These are phyloP conservation scores for Lichtheimia ramosa DNA, from an alignment of 371 early-diverging fungal genomes.

Conservation along the genomic window DNA sequence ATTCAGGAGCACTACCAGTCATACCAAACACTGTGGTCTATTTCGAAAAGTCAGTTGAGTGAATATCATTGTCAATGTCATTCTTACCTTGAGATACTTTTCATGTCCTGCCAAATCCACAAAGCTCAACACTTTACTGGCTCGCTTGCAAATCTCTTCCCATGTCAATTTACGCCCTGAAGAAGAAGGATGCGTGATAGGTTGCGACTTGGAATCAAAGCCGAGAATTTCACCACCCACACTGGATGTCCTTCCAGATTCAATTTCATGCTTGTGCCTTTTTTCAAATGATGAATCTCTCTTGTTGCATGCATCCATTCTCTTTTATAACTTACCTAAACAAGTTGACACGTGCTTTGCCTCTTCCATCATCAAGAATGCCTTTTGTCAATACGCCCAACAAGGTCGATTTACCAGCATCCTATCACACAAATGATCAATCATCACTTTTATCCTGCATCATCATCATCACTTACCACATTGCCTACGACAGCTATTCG, in stretches of 20 bases:
- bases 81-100: slow-evolving; percentile 77
- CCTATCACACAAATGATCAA: slow-evolving; percentile 22
- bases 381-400: slow-evolving; percentile 91
- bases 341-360: slow-evolving; percentile 85
- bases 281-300: slow-evolving; percentile 8
- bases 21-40: slow-evolving; percentile 91
- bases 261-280: slow-evolving; percentile 92
- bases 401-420: slow-evolving; percentile 77
- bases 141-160: slow-evolving; percentile 77
- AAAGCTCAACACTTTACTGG: slow-evolving; percentile 85
- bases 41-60: neutral
- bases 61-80: neutral
- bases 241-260: slow-evolving; percentile 88
- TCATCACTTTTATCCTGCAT: neutral
- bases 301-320: too few relatives aligned
- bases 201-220: slow-evolving; percentile 68
- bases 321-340: slow-evolving; percentile 63
- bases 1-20: slow-evolving; percentile 89
- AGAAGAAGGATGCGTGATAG: slow-evolving; percentile 34
- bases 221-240: slow-evolving; percentile 91
- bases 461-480: slow-evolving; percentile 55
- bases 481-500: slow-evolving; percentile 92
- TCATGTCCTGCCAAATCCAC: slow-evolving; percentile 93
- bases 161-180: slow-evolving; percentile 70
- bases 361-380: slow-evolving; percentile 90